These are phyloP conservation scores for Jackrogersella minutella DNA, from an alignment of 495 filamentous ascomycete species.

Conservation along the genomic window DNA sequence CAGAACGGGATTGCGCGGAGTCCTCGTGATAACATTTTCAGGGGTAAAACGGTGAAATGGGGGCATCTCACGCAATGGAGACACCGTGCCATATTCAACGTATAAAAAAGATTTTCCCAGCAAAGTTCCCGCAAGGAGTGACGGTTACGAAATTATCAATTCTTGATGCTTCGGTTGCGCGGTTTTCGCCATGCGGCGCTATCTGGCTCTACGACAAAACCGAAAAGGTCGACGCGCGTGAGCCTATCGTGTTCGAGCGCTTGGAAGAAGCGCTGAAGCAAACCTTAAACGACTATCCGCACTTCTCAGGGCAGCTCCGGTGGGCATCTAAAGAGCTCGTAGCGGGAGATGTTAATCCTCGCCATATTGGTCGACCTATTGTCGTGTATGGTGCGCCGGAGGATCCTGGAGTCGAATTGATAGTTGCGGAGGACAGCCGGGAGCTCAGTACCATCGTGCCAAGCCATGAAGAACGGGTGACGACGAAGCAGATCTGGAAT, in stretches of 20 bases:
- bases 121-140: not conserved
- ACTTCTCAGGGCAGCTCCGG: constrained; percentile 48
- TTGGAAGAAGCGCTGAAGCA: constrained; percentile 45
- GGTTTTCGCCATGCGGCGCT: constrained; percentile 47
- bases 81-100: constrained; percentile 11
- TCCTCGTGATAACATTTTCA: too few relatives aligned
- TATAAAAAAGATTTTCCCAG: constrained; percentile 39
- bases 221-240: constrained; percentile 21
- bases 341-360: constrained; percentile 29
- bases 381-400: constrained; percentile 30
- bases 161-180: constrained; percentile 45
- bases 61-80: not conserved
- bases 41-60: not conserved
- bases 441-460: constrained; percentile 43
- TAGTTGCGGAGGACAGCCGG: constrained; percentile 22
- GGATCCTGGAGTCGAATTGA: constrained; percentile 43
- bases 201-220: constrained; percentile 51
- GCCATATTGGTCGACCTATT: constrained; percentile 34
- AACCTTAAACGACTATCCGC: constrained; percentile 50
- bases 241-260: constrained; percentile 35
- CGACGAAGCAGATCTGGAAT: constrained; percentile 42
- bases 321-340: constrained; percentile 38
- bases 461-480: constrained; percentile 40
- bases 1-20: too few relatives aligned
- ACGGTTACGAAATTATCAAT: constrained; percentile 48